Evolutionary conservation across 2,329 filamentous ascomycete genomes (phyloP).

Genomic region (Dendrostoma leiphaemia): DNA sequence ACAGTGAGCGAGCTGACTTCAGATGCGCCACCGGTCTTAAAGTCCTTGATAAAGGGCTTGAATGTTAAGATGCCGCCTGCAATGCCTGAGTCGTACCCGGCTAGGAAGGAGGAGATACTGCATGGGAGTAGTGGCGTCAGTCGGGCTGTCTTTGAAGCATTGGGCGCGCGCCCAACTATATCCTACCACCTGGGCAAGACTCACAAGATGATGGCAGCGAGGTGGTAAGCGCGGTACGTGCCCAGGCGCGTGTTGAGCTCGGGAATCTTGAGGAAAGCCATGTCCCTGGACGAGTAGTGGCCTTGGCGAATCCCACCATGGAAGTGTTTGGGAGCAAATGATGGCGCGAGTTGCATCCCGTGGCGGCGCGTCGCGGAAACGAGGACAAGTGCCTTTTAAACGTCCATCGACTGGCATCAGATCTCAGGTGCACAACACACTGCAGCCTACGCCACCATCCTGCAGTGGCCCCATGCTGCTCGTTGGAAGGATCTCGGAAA

Average conservation of each 20-base stretch:
- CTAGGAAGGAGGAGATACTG: constrained; percentile 37
- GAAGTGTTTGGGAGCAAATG: background rate
- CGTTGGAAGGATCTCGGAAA: background rate
- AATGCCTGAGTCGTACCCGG: constrained; percentile 42
- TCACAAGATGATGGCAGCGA: constrained; percentile 13
- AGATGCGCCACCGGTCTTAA: constrained; percentile 30
- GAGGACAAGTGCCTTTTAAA: background rate
- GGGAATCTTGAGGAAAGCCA: constrained; percentile 10
- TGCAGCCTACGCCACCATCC: background rate
- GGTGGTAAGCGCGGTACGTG: constrained; percentile 10
- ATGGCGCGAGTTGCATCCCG: background rate
- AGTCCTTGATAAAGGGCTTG: constrained; percentile 36
- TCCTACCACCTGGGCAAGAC: background rate
- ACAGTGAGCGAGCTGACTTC: constrained; percentile 33
- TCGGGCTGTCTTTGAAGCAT: too few relatives aligned
- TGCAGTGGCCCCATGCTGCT: background rate
- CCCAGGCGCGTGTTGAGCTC: constrained; percentile 9
- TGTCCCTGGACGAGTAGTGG: background rate
- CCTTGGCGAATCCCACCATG: background rate
- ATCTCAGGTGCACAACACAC: background rate
- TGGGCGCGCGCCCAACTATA: background rate
- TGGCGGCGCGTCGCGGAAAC: background rate
- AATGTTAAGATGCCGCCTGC: constrained; percentile 40
- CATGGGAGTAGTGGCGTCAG: background rate
- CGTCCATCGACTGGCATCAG: background rate